Base-by-base conservation (phyloP, 2,329 filamentous ascomycete genomes). In the Geoglossum cookeanum region DNA sequence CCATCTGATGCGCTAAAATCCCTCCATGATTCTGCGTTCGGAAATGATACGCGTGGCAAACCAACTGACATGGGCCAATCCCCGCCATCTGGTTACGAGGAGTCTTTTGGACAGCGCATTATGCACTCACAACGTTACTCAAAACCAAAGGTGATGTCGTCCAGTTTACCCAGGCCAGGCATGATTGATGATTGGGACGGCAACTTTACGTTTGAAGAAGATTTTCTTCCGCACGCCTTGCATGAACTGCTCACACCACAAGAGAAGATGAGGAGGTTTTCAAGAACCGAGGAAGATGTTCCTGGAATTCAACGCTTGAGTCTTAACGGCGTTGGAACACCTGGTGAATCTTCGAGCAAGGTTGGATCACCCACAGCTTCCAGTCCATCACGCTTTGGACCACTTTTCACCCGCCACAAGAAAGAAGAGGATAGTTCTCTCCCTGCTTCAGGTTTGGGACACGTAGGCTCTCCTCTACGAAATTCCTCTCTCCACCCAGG, bases 131-230 rank as follows among this genome's bases (percentile, higher is more conserved):
- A 76, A 77, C 85, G 77, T 65, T 81, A 74, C 74, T 72, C 80
- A 64, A 70, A 76, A 57, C 68, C 72, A 27, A 75, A 75, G 52
- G 74, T 81, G 66, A 69, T 82, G 59, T 83, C 80, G 17, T 75
- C 79, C 3, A 83, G 79, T 65, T 71, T 83, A 67, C 80, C 69
- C 66, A 77, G 68, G 59, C 70, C 72, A 1, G 67, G 71, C 7
- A 72, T 69, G 22, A 68, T 75, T 17, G 78, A 81, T 62, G 78
- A 81, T 55, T 81, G 78, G 74, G 69, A 82, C 57, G 70, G 71
- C 44, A 74, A 76, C 58, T 92, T 94, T 64, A 79, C 84, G 33
- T 91, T 92, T 64, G 87, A 94, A 68, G 90, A 94, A 65, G 89
- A 94, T 65, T 87, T 92, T 64, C 75, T 97, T 8, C 92, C 91